phyloP scores from a whole-genome alignment of 345 rosid species.

The Gossypium stocksii region DNA sequence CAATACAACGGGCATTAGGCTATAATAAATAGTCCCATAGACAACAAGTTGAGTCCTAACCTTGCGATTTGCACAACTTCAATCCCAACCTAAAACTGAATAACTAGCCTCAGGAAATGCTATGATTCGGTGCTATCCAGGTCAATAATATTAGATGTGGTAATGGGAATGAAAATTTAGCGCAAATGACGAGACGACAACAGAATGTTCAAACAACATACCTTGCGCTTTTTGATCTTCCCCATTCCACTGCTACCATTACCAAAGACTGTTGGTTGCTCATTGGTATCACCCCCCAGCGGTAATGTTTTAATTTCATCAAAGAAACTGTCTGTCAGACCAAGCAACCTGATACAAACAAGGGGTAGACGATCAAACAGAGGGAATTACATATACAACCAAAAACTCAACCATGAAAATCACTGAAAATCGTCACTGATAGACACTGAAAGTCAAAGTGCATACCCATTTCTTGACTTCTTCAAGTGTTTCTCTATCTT shows the following conservation, averaged over 20 bases:
- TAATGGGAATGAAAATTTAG: neutral
- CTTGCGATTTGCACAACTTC: neutral
- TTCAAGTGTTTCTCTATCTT: slow-evolving; percentile 59
- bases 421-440: neutral
- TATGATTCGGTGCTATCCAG: neutral
- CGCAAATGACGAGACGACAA: neutral
- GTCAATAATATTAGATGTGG: neutral
- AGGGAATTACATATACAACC: neutral
- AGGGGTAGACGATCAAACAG: slow-evolving; percentile 17
- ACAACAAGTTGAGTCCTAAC: neutral
- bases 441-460: neutral
- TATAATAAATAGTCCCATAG: neutral
- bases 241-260: slow-evolving; percentile 30
- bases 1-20: neutral
- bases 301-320: slow-evolving; percentile 68
- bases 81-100: neutral
- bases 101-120: neutral
- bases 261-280: slow-evolving; percentile 24
- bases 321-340: slow-evolving; percentile 60
- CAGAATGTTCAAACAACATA: slow-evolving; percentile 15
- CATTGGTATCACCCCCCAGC: slow-evolving; percentile 36
- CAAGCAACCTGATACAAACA: slow-evolving; percentile 55
- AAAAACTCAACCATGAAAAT: neutral
- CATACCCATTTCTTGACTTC: slow-evolving; percentile 84
- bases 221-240: slow-evolving; percentile 66